Percentiles rank a stretch among this genome's conserved stretches.
Conservation (phyloP, 2,329 filamentous ascomycete genomes). For the Alternaria gaisen region DNA sequence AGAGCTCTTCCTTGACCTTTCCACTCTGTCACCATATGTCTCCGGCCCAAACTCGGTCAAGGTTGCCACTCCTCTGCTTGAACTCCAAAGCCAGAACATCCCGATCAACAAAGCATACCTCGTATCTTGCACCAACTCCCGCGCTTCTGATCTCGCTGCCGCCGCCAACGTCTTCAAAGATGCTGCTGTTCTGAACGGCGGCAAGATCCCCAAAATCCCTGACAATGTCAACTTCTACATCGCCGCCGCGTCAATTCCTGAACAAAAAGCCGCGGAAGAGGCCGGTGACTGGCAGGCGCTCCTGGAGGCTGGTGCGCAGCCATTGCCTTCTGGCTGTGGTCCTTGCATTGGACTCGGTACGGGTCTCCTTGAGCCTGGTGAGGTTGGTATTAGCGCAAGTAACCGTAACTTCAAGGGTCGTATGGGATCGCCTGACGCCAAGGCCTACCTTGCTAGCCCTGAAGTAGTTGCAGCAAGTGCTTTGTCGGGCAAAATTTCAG, state of each 20-base stretch:
- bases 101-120: slow-evolving; percentile 84
- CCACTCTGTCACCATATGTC: slow-evolving; percentile 83
- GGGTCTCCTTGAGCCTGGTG: slow-evolving; percentile 82
- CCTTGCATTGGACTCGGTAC: slow-evolving; percentile 86
- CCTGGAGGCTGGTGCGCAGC: slow-evolving; percentile 78
- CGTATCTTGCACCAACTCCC: slow-evolving; percentile 88
- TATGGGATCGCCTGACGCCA: slow-evolving; percentile 82
- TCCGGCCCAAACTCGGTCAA: slow-evolving; percentile 93
- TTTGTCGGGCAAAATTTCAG: slow-evolving; percentile 73
- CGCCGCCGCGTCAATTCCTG: slow-evolving; percentile 80
- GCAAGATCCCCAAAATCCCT: slow-evolving; percentile 73
- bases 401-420: slow-evolving; percentile 94
- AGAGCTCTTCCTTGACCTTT: slow-evolving; percentile 80
- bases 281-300: slow-evolving; percentile 86
- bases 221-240: slow-evolving; percentile 86
- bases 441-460: slow-evolving; percentile 87
- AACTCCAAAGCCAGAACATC: slow-evolving; percentile 78
- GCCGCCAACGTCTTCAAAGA: slow-evolving; percentile 88
- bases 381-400: slow-evolving; percentile 82
- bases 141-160: slow-evolving; percentile 80
- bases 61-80: slow-evolving; percentile 76
- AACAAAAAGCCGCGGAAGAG: slow-evolving; percentile 80
- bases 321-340: slow-evolving; percentile 77
- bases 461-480: slow-evolving; percentile 94
- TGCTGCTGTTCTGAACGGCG: slow-evolving; percentile 68